Evolutionary conservation across 768 basidiomycete genomes (phyloP), one percentile per base, ranked within the genome.

Genomic region (Russula sp.): DNA sequence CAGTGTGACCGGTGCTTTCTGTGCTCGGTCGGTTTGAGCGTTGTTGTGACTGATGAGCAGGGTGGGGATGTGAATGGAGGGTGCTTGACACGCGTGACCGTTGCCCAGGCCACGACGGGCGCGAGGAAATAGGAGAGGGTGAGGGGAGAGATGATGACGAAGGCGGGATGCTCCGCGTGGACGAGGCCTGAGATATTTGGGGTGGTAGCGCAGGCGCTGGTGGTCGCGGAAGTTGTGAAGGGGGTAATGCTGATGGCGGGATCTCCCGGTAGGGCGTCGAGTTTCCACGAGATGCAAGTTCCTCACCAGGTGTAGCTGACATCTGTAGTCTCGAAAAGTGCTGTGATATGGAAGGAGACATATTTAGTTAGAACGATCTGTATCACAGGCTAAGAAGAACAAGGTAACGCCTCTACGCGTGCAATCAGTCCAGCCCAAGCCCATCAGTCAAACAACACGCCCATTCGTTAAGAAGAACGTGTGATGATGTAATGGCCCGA

Each of bases 91-190:
- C 48, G 32, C 34, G 59, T 14, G 64, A 61, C 16, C 8, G 64
- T 5, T 52, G 59, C 20, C 42, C 49, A 20, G 55, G 6, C 40
- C 64, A 40, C 4, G 49, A 44, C 20, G 64, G 64, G 20, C 24
- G 49, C 3, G 49, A 61, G 24, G 59, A 44, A 13, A 14, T 26
- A 16, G 40, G 11, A 4, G 63, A 57, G 5, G 54, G 64, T 8
- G 64, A 57, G 9, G 64, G 38, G 20, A 57, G 59, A 3, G 59
- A 57, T 2, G 64, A 57, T 7, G 64, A 57, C 13, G 64, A 65
- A 32, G 64, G 64, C 24, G 55, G 55, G 11, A 61, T 65, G 55
- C 38, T 65, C 42, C 64, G 64, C 13, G 59, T 65, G 24, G 64
- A 65, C 11, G 64, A 61, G 54, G 20, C 32, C 32, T n/a, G 48